Conservation (phyloP, 345 rosid species). For the Gossypium herbaceum region DNA sequence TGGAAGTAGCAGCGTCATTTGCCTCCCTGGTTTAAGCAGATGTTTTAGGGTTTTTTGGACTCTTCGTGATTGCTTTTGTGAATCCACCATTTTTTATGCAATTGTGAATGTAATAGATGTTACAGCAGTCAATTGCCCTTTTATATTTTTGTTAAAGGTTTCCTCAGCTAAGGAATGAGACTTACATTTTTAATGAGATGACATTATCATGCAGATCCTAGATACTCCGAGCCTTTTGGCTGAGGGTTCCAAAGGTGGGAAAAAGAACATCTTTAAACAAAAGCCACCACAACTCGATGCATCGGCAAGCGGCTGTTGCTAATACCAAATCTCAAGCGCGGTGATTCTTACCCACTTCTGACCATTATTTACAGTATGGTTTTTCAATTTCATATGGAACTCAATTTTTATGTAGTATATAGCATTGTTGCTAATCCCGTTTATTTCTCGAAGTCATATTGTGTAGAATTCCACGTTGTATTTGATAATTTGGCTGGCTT, state of each 20-base stretch:
- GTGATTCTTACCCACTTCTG: neutral
- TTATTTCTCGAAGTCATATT: neutral
- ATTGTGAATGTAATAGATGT: neutral
- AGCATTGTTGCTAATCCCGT: neutral
- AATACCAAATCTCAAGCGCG: neutral
- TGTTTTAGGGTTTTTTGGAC: neutral
- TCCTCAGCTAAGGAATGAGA: neutral
- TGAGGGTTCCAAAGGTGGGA: constrained; percentile 43
- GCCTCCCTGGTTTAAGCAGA: neutral
- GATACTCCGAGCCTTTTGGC: constrained; percentile 48
- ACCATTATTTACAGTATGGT: neutral
- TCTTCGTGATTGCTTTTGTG: neutral
- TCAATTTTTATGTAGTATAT: neutral
- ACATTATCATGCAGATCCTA: constrained; percentile 31
- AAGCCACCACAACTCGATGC: constrained; percentile 30
- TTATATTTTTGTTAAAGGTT: neutral
- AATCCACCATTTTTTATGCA: no score
- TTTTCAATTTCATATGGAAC: neutral
- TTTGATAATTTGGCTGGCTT: neutral
- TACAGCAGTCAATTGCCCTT: neutral
- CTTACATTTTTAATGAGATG: neutral
- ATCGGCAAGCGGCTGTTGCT: constrained; percentile 38
- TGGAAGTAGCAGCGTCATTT: neutral
- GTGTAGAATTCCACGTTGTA: neutral
- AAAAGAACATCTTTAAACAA: constrained; percentile 46